These are phyloP conservation scores for Bathelium albidoporum DNA, from an alignment of 495 filamentous ascomycete species.

Conservation along the genomic window DNA sequence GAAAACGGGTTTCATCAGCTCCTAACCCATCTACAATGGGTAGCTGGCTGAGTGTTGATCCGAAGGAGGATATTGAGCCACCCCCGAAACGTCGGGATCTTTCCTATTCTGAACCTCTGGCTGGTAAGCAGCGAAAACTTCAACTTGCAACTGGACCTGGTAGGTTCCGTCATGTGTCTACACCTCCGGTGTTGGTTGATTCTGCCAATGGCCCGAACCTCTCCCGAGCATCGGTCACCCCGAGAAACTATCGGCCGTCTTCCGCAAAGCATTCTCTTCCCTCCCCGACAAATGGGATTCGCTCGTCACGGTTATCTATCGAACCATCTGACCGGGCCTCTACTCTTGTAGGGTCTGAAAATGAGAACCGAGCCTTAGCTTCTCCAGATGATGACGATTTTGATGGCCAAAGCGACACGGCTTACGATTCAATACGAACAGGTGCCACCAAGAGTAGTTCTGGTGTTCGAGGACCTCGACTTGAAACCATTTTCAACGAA, in stretches of 20 bases:
- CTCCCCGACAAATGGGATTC: constrained; percentile 26
- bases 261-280: constrained; percentile 12
- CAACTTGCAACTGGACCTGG: background rate
- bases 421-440: constrained; percentile 86
- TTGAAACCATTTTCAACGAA: constrained; percentile 84
- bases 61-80: constrained; percentile 18
- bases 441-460: constrained; percentile 55
- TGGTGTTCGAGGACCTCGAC: constrained; percentile 44
- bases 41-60: constrained; percentile 16
- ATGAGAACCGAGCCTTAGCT: constrained; percentile 59
- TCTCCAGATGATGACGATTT: constrained; percentile 78
- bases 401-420: constrained; percentile 77
- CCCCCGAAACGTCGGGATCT: constrained; percentile 27
- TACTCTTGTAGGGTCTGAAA: constrained; percentile 74
- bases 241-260: background rate
- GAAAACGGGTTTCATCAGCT: constrained; percentile 20
- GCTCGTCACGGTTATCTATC: constrained; percentile 25
- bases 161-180: background rate
- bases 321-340: constrained; percentile 63
- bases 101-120: constrained; percentile 19
- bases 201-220: background rate
- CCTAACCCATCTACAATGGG: constrained; percentile 24
- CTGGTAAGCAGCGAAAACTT: background rate
- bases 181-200: background rate
- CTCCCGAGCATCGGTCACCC: background rate